phyloP scores from a whole-genome alignment of 768 basidiomycete genomes.

The Candolleomyces efflorescens region DNA sequence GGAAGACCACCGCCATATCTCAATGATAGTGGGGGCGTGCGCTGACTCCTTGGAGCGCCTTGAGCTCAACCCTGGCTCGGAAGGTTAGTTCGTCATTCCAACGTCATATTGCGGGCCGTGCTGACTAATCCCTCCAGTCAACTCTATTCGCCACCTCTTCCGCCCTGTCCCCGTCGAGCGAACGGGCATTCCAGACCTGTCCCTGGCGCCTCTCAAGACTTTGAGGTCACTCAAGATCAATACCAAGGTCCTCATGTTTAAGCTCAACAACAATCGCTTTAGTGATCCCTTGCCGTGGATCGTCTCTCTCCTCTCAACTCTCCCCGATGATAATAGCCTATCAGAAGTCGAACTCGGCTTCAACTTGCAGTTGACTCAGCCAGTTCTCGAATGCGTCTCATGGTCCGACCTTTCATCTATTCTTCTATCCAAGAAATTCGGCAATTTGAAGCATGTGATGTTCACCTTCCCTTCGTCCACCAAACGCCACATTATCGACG shows the following conservation, averaged over 20 bases:
- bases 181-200: not conserved
- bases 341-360: constrained; percentile 5
- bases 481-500: not conserved
- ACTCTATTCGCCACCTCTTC: constrained; percentile 6
- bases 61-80: constrained; percentile 5
- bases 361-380: constrained; percentile 1
- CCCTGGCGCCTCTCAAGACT: not conserved
- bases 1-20: constrained; percentile 6
- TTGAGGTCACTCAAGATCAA: constrained; percentile 9
- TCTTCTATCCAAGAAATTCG: constrained; percentile 1
- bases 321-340: constrained; percentile 5
- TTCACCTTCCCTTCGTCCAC: not conserved
- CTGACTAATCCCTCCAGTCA: not conserved
- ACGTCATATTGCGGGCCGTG: not conserved
- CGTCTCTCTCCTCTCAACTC: constrained; percentile 4
- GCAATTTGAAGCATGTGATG: not conserved
- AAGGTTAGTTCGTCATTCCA: constrained; percentile 2
- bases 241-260: constrained; percentile 7
- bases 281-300: constrained; percentile 10
- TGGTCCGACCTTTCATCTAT: constrained; percentile 1
- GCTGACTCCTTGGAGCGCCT: constrained; percentile 7
- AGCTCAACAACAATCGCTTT: constrained; percentile 11
- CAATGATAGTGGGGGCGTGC: constrained; percentile 7
- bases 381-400: constrained; percentile 2
- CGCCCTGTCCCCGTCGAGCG: not conserved